These are phyloP conservation scores for Kernera saxatilis DNA, from an alignment of 345 rosid genomes.

Conservation along the genomic window DNA sequence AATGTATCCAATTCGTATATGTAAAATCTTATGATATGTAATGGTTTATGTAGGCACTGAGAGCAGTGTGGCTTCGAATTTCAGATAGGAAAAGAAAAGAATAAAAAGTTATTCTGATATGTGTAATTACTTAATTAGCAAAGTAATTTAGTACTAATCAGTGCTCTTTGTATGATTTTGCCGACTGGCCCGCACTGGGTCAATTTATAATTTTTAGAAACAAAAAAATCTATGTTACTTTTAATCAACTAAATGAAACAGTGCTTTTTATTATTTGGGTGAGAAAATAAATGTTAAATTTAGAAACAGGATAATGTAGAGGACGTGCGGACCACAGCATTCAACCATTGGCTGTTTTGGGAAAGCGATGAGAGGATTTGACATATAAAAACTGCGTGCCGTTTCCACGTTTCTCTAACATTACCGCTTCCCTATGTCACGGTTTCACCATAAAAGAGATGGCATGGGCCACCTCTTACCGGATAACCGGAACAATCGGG, in stretches of 20 bases:
- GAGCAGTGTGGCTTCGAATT: not conserved
- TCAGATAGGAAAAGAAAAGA: not conserved
- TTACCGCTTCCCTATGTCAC: constrained; percentile 24
- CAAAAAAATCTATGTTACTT: not conserved
- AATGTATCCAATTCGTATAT: not conserved
- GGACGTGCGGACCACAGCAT: constrained; percentile 29
- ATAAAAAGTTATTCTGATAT: not conserved
- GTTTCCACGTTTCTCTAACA: constrained; percentile 7
- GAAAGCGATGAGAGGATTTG: constrained; percentile 28
- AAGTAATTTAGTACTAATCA: not conserved
- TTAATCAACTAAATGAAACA: not conserved
- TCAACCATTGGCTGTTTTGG: constrained; percentile 26
- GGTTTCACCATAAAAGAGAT: constrained; percentile 4
- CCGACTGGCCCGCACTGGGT: constrained; percentile 10
- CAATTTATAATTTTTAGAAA: not conserved
- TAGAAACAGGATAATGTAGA: constrained; percentile 22
- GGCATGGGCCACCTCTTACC: not conserved
- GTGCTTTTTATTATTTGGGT: not conserved
- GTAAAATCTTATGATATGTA: not conserved
- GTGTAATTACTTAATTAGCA: not conserved
- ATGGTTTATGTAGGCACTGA: not conserved
- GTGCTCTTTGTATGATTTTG: constrained; percentile 7
- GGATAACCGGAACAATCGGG: constrained; percentile 32
- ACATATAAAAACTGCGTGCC: constrained; percentile 25
- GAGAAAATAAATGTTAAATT: not conserved